phyloP scores from a whole-genome alignment of 768 basidiomycete genomes.

The Tephrocybe sp. region DNA sequence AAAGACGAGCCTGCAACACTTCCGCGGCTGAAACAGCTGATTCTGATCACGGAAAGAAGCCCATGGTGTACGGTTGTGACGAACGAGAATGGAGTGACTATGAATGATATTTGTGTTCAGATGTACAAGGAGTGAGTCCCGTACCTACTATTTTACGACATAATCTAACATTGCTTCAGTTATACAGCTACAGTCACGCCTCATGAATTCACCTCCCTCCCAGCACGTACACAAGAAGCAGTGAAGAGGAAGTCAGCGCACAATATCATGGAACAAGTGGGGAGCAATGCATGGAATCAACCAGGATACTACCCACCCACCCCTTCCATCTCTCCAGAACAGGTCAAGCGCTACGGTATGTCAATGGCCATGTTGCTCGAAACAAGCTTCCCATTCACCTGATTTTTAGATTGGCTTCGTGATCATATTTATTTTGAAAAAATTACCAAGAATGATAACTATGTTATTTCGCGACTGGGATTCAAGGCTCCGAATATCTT shows the following conservation, averaged over 20 bases:
- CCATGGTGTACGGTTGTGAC: conserved; percentile 81
- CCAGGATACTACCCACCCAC: conserved; percentile 49
- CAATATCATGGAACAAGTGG: conserved; percentile 27
- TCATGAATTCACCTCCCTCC: conserved; percentile 57
- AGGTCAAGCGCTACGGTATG: conserved; percentile 60
- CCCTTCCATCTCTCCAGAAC: conserved; percentile 36
- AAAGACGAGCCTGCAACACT: conserved; percentile 69
- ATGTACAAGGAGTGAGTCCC: conserved; percentile 72
- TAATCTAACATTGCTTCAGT: conserved; percentile 33
- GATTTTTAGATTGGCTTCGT: conserved; percentile 66
- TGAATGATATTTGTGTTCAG: conserved; percentile 69
- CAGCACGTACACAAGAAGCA: conserved; percentile 66
- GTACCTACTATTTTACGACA: not conserved
- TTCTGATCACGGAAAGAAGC: conserved; percentile 54
- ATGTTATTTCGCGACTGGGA: conserved; percentile 59
- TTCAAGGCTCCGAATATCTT: conserved; percentile 80
- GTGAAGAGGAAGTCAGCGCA: conserved; percentile 58
- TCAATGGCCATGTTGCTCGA: conserved; percentile 8
- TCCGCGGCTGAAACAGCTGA: conserved; percentile 59
- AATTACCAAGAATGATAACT: conserved; percentile 56
- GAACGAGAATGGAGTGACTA: conserved; percentile 72
- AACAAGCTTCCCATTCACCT: too few relatives aligned
- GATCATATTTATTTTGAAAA: conserved; percentile 72
- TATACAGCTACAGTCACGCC: conserved; percentile 70
- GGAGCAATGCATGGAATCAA: not conserved